Evolutionary conservation across 768 basidiomycete genomes (phyloP).

Genomic region (Boletus reticulatus): DNA sequence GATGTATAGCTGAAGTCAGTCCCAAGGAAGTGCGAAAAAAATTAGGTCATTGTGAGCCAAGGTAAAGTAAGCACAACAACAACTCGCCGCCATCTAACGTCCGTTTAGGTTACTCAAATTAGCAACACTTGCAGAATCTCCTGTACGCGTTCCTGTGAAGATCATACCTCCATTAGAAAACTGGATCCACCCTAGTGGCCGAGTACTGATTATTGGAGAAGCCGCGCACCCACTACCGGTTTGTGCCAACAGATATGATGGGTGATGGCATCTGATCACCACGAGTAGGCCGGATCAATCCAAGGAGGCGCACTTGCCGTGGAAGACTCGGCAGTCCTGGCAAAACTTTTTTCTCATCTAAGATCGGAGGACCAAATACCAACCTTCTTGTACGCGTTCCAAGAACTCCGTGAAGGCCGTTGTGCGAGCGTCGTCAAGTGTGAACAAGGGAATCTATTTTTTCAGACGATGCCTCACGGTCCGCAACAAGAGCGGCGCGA

Average conservation of each 20-base stretch:
- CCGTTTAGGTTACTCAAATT: constrained; percentile 37
- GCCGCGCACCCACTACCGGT: constrained; percentile 59
- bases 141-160: constrained; percentile 38
- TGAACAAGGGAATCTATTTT: constrained; percentile 44
- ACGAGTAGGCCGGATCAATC: constrained; percentile 48
- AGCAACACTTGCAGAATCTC: constrained; percentile 32
- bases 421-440: constrained; percentile 43
- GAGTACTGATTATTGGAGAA: constrained; percentile 55
- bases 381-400: constrained; percentile 50
- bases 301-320: constrained; percentile 51
- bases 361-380: constrained; percentile 46
- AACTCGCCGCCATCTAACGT: background rate
- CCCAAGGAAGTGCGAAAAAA: constrained; percentile 31
- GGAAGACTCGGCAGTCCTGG: constrained; percentile 63
- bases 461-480: constrained; percentile 44
- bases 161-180: constrained; percentile 42
- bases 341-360: constrained; percentile 56
- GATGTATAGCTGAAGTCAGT: constrained; percentile 34
- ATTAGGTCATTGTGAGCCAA: constrained; percentile 35
- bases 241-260: constrained; percentile 15
- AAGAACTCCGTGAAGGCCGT: constrained; percentile 57
- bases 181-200: constrained; percentile 47
- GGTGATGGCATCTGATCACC: background rate
- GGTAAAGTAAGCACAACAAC: constrained; percentile 27
- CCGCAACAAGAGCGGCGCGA: constrained; percentile 47